Percentiles rank a stretch among this genome's conserved stretches.
phyloP scores from a whole-genome alignment of 2,329 filamentous ascomycete species.

The Thielaviopsis cerberus region DNA sequence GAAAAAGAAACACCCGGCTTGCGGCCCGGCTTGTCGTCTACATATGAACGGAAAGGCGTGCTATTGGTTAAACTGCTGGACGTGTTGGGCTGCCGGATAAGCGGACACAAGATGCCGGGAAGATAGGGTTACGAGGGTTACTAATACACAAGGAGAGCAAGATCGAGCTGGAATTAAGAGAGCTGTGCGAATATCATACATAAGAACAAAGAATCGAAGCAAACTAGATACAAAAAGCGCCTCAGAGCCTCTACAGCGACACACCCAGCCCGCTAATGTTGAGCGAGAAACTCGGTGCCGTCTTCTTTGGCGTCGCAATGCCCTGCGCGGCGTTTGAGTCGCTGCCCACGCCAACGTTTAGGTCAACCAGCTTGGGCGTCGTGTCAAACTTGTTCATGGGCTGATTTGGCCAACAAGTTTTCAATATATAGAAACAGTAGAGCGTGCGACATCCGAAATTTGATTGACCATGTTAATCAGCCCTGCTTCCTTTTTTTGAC shows the following conservation, averaged over 20 bases:
- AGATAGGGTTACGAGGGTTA: not conserved
- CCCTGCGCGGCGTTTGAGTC: not conserved
- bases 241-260: not conserved
- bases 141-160: not conserved
- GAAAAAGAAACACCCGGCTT: not conserved
- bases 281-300: conserved; percentile 6
- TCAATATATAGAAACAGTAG: too few relatives aligned
- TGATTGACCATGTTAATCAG: too few relatives aligned
- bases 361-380: conserved; percentile 17
- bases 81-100: not conserved
- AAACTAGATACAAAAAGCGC: not conserved
- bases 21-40: not conserved
- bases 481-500: too few relatives aligned
- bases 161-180: not conserved
- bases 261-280: conserved; percentile 3
- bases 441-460: too few relatives aligned
- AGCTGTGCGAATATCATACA: conserved; percentile 5
- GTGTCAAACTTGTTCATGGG: too few relatives aligned
- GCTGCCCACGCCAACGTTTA: conserved; percentile 17
- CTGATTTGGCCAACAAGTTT: too few relatives aligned
- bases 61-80: not conserved
- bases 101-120: not conserved
- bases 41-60: not conserved
- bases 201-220: not conserved
- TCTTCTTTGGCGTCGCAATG: not conserved